Evolutionary conservation across 73 alveolate genomes (phyloP).

Genomic region (Symbiodinium pilosum): DNA sequence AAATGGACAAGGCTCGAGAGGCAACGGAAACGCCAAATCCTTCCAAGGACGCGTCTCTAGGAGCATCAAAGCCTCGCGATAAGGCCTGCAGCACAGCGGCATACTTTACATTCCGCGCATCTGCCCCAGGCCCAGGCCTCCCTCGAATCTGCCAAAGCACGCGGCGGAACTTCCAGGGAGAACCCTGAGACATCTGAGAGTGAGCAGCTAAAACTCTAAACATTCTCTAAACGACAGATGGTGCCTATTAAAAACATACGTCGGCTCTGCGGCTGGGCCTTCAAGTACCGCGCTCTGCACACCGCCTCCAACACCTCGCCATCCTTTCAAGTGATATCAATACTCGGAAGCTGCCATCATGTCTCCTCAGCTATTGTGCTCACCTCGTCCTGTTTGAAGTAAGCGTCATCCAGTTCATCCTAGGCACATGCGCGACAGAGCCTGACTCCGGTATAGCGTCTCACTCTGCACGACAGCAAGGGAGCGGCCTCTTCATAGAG

Average conservation of each 20-base stretch:
- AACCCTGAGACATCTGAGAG: conserved; percentile 43
- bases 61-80: conserved; percentile 75
- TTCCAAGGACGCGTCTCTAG: conserved; percentile 13
- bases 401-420: conserved; percentile 57
- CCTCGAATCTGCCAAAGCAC: conserved; percentile 80
- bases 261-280: neutral
- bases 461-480: neutral
- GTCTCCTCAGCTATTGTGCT: neutral
- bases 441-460: too few relatives aligned
- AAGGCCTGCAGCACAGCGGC: neutral
- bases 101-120: neutral
- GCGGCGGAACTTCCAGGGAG: conserved; percentile 91
- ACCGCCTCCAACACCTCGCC: conserved; percentile 53
- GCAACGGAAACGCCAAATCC: neutral
- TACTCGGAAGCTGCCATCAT: too few relatives aligned
- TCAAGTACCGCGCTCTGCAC: conserved; percentile 71
- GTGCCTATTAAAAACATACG: too few relatives aligned
- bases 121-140: neutral
- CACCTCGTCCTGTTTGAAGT: conserved; percentile 40
- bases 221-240: too few relatives aligned
- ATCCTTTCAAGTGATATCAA: neutral
- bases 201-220: neutral
- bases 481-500: conserved; percentile 35
- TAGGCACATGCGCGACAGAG: neutral
- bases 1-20: too few relatives aligned